Base-by-base conservation (phyloP, 306 rosid species). In the Leucaena leucocephala region DNA sequence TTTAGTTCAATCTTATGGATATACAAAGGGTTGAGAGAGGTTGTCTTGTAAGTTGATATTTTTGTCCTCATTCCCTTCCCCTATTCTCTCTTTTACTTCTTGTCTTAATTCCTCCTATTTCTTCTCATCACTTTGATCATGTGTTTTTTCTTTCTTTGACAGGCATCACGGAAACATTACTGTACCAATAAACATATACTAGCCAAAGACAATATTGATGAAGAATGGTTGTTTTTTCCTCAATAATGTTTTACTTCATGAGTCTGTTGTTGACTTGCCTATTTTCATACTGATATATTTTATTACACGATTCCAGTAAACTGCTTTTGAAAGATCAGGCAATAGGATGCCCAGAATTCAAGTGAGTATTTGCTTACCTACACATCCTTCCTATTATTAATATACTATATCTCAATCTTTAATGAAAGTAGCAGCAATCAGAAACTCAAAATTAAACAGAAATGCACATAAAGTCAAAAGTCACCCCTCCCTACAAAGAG, bases 111-210 rank as follows among this genome's bases (percentile, higher is more conserved):
- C 55, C 19, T 55, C 33, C 27, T 19, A 55, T 8, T 19, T 7
- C n/a, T 49, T 54, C 62, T 55, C 19, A 19, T 55, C 62, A 8
- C 62, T 72, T 70, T 79, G 69, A 79, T 59, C 55, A 68, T 68
- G 65, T 79, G 4, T 46, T 22, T 67, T 36, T 44, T 65, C 43
- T 34, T 64, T 74, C 79, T 67, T 75, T 87, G 34, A 75, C 88
- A 92, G 98, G 98, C 92, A 21, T 92, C 97, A 4, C 87, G 97
- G 83, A 94, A 89, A 81, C 97, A 92, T 89, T 91, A 88, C 82
- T 94, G 98, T 86, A 94, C 98, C 79, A 94, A 94, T 85, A 79
- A 87, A 59, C 71, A 84, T 81, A 77, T 89, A 77, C 81, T 70
- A 22, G 95, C 89, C 76, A 91, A 82, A 72, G 90, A 89, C 61